These are phyloP conservation scores for Phylloporus arenicola DNA, from an alignment of 768 basidiomycete species.

Conservation along the genomic window DNA sequence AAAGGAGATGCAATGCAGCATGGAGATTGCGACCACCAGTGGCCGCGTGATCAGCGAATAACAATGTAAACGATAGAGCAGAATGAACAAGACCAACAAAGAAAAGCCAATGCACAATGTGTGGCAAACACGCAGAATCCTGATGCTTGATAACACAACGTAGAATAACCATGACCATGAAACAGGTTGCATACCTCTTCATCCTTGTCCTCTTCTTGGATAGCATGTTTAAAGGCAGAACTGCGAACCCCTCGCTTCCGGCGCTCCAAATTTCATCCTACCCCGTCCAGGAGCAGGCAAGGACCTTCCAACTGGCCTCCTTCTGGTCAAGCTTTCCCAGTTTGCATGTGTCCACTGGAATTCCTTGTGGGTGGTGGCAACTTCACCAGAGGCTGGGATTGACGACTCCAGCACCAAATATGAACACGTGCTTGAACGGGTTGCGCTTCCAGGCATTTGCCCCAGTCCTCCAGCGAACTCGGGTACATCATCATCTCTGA, in stretches of 20 bases:
- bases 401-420: constrained; percentile 31
- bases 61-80: constrained; percentile 7
- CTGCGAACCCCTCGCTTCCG: constrained; percentile 56
- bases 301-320: constrained; percentile 51
- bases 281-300: constrained; percentile 49
- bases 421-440: constrained; percentile 24
- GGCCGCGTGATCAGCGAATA: constrained; percentile 13
- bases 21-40: constrained; percentile 3
- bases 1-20: constrained; percentile 1
- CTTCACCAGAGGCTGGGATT: constrained; percentile 36
- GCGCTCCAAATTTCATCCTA: constrained; percentile 44
- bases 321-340: constrained; percentile 38
- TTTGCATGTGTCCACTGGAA: constrained; percentile 36
- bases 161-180: constrained; percentile 8
- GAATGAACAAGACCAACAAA: constrained; percentile 5
- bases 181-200: constrained; percentile 43
- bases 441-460: constrained; percentile 38
- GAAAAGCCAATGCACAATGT: constrained; percentile 1
- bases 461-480: constrained; percentile 77
- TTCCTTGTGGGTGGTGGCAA: constrained; percentile 47
- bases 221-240: constrained; percentile 62
- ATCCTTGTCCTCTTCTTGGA: constrained; percentile 83
- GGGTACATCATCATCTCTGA: constrained; percentile 63
- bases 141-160: constrained; percentile 10
- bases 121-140: constrained; percentile 4